Evolutionary conservation across 495 filamentous ascomycete genomes (phyloP).

Genomic region (Pseudoneurospora amorphoporcata): DNA sequence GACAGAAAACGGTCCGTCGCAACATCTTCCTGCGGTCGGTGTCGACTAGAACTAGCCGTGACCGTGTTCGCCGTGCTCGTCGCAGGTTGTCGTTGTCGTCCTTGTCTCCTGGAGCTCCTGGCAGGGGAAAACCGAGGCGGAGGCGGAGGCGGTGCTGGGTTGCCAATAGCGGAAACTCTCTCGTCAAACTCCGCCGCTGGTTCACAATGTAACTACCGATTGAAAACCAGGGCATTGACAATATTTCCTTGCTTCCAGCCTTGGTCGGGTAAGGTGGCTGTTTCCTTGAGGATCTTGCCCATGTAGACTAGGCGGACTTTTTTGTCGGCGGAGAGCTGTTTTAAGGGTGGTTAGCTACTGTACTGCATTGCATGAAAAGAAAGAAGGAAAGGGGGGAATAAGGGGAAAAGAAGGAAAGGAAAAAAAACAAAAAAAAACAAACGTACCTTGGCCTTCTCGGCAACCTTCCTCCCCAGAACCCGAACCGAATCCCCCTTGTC

Average conservation of each 20-base stretch:
- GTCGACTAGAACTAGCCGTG: not conserved
- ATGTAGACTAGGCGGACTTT: conserved; percentile 65
- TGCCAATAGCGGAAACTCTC: not conserved
- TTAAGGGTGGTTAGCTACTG: conserved; percentile 7
- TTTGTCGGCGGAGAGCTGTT: conserved; percentile 39
- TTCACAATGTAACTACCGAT: conserved; percentile 24
- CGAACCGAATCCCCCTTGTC: conserved; percentile 53
- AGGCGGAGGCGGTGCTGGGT: not conserved
- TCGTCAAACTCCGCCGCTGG: conserved; percentile 1
- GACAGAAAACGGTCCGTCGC: not conserved
- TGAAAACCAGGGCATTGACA: conserved; percentile 69
- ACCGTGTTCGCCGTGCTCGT: not conserved
- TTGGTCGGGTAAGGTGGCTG: conserved; percentile 48
- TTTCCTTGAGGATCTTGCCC: conserved; percentile 67
- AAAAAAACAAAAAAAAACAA: not conserved
- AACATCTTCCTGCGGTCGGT: not conserved
- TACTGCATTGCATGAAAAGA: not conserved
- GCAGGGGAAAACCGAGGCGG: not conserved
- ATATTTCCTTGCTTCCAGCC: conserved; percentile 70
- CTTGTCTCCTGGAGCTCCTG: not conserved
- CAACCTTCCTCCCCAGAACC: conserved; percentile 49
- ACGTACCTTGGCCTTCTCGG: conserved; percentile 56
- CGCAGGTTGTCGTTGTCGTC: not conserved
- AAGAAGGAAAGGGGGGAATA: too few species aligned
- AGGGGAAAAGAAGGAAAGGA: not conserved